These are phyloP conservation scores for Aphanoascus verrucosus DNA, from an alignment of 2,329 filamentous ascomycete species.

Conservation along the genomic window DNA sequence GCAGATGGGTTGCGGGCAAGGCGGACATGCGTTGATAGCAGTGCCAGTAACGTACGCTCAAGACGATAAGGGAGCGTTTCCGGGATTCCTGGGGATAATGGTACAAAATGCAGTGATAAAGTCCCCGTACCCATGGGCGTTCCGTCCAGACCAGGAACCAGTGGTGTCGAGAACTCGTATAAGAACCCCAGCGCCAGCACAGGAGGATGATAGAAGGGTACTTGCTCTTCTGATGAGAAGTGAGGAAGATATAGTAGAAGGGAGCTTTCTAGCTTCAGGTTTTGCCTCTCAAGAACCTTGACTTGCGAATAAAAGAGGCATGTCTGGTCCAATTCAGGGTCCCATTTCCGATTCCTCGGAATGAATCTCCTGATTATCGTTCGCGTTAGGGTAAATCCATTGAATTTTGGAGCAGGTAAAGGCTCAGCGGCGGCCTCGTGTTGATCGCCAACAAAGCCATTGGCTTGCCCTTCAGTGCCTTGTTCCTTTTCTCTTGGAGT, in stretches of 20 bases:
- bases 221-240: slow-evolving; percentile 46
- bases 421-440: slow-evolving; percentile 13
- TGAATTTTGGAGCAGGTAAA: slow-evolving; percentile 19
- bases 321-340: slow-evolving; percentile 68
- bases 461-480: slow-evolving; percentile 12
- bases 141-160: slow-evolving; percentile 22
- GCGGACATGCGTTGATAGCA: slow-evolving; percentile 31
- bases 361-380: slow-evolving; percentile 67
- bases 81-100: slow-evolving; percentile 30
- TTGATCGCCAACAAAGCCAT: not conserved
- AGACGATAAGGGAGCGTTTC: slow-evolving; percentile 30
- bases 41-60: slow-evolving; percentile 30
- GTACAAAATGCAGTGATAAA: slow-evolving; percentile 43
- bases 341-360: slow-evolving; percentile 68
- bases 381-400: slow-evolving; percentile 41
- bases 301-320: slow-evolving; percentile 54
- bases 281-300: slow-evolving; percentile 16
- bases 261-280: slow-evolving; percentile 29
- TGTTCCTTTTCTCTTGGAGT: slow-evolving; percentile 27
- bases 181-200: slow-evolving; percentile 65
- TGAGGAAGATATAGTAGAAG: slow-evolving; percentile 74
- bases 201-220: slow-evolving; percentile 82
- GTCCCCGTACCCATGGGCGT: slow-evolving; percentile 24
- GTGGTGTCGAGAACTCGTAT: slow-evolving; percentile 41
- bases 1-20: slow-evolving; percentile 23